Conservation (phyloP, 1,284 basidiomycete genomes). For the Puccinia novopanici region DNA sequence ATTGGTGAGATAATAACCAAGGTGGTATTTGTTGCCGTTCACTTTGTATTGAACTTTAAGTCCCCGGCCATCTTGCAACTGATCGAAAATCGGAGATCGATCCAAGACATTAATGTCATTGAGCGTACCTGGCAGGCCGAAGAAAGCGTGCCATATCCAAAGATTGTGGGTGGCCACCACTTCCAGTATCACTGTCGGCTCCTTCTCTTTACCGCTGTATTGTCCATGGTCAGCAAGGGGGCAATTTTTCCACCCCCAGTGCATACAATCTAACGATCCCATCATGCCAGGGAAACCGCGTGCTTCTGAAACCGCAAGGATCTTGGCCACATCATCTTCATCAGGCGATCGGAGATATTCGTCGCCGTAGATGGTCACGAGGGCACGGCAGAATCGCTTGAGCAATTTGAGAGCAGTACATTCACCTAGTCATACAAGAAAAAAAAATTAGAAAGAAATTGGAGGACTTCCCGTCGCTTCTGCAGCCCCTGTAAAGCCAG, state of each 20-base stretch:
- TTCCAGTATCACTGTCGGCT: constrained; percentile 4
- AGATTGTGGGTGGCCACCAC: background rate
- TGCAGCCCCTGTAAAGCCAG: too few species aligned
- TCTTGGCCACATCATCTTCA: too few species aligned
- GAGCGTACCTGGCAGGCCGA: too few species aligned
- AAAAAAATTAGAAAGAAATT: too few species aligned
- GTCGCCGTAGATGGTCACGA: background rate
- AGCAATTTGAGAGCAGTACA: too few species aligned
- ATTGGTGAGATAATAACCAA: background rate
- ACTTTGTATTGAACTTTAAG: background rate
- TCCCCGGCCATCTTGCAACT: background rate
- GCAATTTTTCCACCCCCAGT: background rate
- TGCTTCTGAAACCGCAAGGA: too few species aligned
- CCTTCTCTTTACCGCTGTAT: background rate
- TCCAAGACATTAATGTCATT: background rate
- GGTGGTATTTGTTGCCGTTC: background rate
- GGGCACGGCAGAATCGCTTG: too few species aligned
- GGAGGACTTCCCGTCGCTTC: too few species aligned
- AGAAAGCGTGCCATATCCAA: too few species aligned
- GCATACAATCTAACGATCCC: too few species aligned
- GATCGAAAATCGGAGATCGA: constrained; percentile 1
- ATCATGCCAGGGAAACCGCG: background rate
- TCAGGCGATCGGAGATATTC: too few species aligned
- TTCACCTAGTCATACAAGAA: background rate
- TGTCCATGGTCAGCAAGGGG: background rate